A percentile compares a stretch with the other conserved stretches of the same genome.
Conservation (phyloP, 2,329 filamentous ascomycete species). For the Colletotrichum liriopes region DNA sequence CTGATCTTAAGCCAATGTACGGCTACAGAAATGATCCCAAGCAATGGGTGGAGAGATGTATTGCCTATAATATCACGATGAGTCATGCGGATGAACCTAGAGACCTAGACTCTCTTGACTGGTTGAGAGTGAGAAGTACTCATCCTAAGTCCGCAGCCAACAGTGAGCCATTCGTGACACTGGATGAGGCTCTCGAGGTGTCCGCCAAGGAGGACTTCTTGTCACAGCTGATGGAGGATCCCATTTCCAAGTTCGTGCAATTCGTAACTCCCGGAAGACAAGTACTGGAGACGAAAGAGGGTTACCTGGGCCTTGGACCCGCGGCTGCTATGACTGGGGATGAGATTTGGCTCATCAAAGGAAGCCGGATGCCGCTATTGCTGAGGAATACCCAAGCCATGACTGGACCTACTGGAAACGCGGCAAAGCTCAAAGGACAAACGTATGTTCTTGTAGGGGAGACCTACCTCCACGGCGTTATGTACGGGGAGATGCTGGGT, state of each 20-base stretch:
- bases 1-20: constrained; percentile 1
- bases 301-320: constrained; percentile 10
- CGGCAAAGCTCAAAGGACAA: neutral
- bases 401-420: no score
- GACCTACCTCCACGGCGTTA: constrained; percentile 26
- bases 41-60: constrained; percentile 18
- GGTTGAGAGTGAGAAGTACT: neutral
- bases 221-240: constrained; percentile 2
- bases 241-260: constrained; percentile 12
- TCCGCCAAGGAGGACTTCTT: neutral
- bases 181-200: neutral
- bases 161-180: neutral
- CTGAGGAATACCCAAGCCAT: neutral
- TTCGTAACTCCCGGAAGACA: constrained; percentile 7
- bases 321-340: neutral
- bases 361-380: constrained; percentile 26
- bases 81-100: neutral
- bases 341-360: constrained; percentile 30
- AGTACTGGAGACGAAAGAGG: neutral
- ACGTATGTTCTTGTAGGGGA: constrained; percentile 10
- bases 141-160: neutral
- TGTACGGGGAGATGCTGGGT: constrained; percentile 20
- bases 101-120: neutral
- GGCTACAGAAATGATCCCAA: neutral
- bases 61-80: constrained; percentile 1